phyloP scores from a whole-genome alignment of 1,139 yeast genomes.

The Candida frijolesensis region DNA sequence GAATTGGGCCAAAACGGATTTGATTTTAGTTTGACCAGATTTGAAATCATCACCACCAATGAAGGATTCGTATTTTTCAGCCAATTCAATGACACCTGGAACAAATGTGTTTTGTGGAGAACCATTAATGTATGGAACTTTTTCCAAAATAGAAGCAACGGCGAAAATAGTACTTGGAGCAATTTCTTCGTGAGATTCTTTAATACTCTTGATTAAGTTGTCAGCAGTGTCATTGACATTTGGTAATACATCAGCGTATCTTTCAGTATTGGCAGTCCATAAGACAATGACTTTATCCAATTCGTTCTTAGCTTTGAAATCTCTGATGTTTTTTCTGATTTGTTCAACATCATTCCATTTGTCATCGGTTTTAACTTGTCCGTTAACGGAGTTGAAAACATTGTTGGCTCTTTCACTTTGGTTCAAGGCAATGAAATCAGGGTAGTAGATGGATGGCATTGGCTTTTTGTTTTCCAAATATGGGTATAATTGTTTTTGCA shows the following conservation, averaged over 20 bases:
- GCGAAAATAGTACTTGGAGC: conserved; percentile 93
- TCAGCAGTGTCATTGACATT: conserved; percentile 92
- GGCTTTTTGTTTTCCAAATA: conserved; percentile 69
- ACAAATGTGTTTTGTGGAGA: conserved; percentile 98
- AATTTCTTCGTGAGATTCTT: conserved; percentile 77
- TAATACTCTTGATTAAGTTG: conserved; percentile 72
- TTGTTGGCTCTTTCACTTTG: conserved; percentile 93
- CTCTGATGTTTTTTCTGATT: conserved; percentile 80
- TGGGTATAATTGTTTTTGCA: conserved; percentile 76
- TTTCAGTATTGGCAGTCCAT: conserved; percentile 98
- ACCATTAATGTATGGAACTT: conserved; percentile 89
- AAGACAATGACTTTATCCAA: conserved; percentile 87
- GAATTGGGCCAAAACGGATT: conserved; percentile 93
- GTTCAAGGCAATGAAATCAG: conserved; percentile 95
- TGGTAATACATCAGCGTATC: conserved; percentile 74
- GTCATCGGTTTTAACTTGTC: conserved; percentile 54
- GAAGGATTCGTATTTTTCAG: conserved; percentile 73
- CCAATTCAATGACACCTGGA: conserved; percentile 90
- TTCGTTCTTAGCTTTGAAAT: conserved; percentile 70
- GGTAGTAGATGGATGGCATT: conserved; percentile 85
- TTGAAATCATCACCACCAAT: conserved; percentile 98
- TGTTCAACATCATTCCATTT: conserved; percentile 92
- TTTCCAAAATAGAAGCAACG: conserved; percentile 86
- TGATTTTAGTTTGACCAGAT: conserved; percentile 94
- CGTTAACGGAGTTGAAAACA: conserved; percentile 56